Evolutionary conservation across 2,329 filamentous ascomycete species (phyloP), one percentile per base, ranked within the genome.

Genomic region (Dothideomycetes sp.): DNA sequence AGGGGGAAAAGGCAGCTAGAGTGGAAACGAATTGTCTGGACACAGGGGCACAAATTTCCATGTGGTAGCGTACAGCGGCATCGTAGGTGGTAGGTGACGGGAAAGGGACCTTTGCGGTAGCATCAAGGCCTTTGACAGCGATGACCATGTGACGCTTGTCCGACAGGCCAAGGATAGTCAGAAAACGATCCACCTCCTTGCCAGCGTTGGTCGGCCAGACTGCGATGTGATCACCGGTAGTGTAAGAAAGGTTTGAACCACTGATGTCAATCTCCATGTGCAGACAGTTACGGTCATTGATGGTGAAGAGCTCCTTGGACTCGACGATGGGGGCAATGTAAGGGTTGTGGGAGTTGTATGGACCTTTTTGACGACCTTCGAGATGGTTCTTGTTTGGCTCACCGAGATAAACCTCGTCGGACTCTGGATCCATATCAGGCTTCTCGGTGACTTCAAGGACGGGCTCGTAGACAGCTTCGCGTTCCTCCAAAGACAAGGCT

Each of bases 161-260:
- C 36, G 69, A 65, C 31, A 95, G 74, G 46, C 77, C 86, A 48
- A 93, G 73, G 40, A 91, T 73, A 51, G 79, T 72, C 48, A 98
- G 68, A 65, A 98, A 87, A 39, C 86, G 79, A 54, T 96, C 86
- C 34, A 95, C 89, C 62, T 96, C 89, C 48, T 77, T 79, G 42
- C 91, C 91, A 43, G 91, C 72, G 61, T 98, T 98, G 37, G 86
- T 94, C 29, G 93, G 91, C 93, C 93, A 98, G 53, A 98, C 67
- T 31, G 91, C 91, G 56, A 98, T 84, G 62, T 98, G 93, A 58
- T 98, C 93, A 59, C 91, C 91, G 38, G 91, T 98, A 53, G 93
- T 86, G 69, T 98, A 98, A 33, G 75, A 78, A 47, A 98, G 70
- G 60, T 93, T 94, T 38, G 88, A 94, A 51, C 78, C 84, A 54